Conservation (phyloP, 2,329 filamentous ascomycete genomes). For the Fusarium luffae region DNA sequence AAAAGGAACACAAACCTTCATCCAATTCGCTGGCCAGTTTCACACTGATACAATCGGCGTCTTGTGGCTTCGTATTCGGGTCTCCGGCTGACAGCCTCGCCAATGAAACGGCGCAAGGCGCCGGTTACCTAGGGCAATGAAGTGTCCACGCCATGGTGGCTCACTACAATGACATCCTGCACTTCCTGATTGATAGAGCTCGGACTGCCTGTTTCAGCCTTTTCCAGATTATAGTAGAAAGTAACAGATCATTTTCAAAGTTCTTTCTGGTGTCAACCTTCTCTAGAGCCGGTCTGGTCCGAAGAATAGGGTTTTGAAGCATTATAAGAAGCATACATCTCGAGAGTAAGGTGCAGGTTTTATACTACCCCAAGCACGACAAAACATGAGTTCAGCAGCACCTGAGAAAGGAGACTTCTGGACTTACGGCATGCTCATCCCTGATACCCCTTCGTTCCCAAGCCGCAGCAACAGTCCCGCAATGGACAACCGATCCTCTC, state of each 20-base stretch:
- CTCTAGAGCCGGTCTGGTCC: accelerated
- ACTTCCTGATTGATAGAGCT: not conserved
- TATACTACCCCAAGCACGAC: not conserved
- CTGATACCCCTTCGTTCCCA: not conserved
- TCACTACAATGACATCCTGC: not conserved
- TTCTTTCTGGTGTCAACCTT: not conserved
- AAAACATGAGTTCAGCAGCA: not conserved
- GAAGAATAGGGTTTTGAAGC: not conserved
- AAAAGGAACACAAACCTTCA: not conserved
- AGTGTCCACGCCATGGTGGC: not conserved
- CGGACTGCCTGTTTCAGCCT: not conserved
- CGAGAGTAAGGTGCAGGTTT: not conserved
- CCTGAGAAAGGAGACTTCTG: not conserved
- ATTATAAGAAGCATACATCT: not conserved
- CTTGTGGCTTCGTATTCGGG: not conserved
- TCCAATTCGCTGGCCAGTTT: not conserved
- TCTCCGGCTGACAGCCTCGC: too few species aligned
- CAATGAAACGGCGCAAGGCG: not conserved
- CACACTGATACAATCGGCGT: not conserved
- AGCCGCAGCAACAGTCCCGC: not conserved
- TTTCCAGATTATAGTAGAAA: not conserved
- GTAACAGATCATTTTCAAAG: not conserved
- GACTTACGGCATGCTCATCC: not conserved
- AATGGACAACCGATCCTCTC: not conserved
- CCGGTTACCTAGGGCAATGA: not conserved